phyloP scores from a whole-genome alignment of 2,329 filamentous ascomycete species.

The Penicillium rolfsii region DNA sequence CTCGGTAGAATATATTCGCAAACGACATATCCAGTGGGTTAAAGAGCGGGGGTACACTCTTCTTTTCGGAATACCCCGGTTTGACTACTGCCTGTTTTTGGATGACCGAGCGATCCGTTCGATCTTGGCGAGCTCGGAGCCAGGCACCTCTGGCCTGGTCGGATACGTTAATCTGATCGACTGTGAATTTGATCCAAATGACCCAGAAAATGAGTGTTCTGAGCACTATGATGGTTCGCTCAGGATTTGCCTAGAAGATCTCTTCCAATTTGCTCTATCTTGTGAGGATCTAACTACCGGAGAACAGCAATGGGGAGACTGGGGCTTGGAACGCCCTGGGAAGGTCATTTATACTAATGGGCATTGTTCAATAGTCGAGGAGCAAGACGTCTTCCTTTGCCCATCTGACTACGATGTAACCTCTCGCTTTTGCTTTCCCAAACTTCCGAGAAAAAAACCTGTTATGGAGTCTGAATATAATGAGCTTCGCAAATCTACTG shows the following conservation, averaged over 20 bases:
- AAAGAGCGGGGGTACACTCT: background rate
- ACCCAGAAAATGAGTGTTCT: background rate
- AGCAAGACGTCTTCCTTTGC: background rate
- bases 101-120: background rate
- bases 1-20: too few relatives aligned
- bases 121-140: background rate
- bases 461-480: background rate
- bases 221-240: background rate
- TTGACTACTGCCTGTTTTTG: background rate
- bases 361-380: background rate
- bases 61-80: background rate
- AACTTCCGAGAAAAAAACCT: background rate
- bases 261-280: background rate
- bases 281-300: background rate
- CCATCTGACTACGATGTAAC: background rate
- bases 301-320: background rate
- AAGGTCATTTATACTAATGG: background rate
- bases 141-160: background rate
- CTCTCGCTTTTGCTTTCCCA: background rate
- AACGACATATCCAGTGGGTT: background rate
- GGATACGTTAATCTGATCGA: background rate
- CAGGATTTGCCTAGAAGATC: background rate
- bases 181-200: background rate
- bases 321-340: too few relatives aligned
- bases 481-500: background rate